Conservation (phyloP, 306 rosid genomes). For the Lathyrus oleraceus region DNA sequence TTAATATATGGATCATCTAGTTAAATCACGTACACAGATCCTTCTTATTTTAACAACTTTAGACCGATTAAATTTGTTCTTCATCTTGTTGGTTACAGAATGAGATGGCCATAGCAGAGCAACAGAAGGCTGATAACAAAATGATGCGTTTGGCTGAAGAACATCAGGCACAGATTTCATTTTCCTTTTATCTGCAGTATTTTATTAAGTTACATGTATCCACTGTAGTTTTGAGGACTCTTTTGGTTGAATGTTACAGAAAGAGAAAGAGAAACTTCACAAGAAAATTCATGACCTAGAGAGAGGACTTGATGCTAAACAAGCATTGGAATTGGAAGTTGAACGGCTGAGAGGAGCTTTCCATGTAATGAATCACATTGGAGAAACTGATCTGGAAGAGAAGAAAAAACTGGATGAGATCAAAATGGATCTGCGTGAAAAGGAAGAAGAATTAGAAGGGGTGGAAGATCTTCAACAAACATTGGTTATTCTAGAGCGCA, state of each 20-base stretch:
- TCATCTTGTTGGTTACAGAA: slow-evolving; percentile 44
- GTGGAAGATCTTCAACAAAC: slow-evolving; percentile 39
- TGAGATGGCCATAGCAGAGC: slow-evolving; percentile 69
- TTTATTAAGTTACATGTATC: slow-evolving; percentile 7
- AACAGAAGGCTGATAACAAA: slow-evolving; percentile 63
- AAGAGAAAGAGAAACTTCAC: slow-evolving; percentile 60
- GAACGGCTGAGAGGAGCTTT: slow-evolving; percentile 71
- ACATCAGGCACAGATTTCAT: slow-evolving; percentile 47
- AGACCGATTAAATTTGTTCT: not conserved
- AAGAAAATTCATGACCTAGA: slow-evolving; percentile 56
- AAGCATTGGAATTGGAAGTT: slow-evolving; percentile 63
- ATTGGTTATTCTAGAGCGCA: slow-evolving; percentile 60
- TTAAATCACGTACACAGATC: not conserved
- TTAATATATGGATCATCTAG: not conserved
- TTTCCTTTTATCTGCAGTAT: not conserved
- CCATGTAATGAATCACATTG: slow-evolving; percentile 68
- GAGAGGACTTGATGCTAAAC: slow-evolving; percentile 71
- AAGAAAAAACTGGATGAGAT: slow-evolving; percentile 60
- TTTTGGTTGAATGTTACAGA: slow-evolving; percentile 47
- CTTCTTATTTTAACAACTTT: slow-evolving; percentile 11
- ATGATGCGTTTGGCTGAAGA: slow-evolving; percentile 61
- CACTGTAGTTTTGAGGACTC: not conserved
- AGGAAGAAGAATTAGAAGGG: slow-evolving; percentile 57
- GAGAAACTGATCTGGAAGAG: slow-evolving; percentile 53
- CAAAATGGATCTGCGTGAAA: slow-evolving; percentile 48